Evolutionary conservation across 2,329 filamentous ascomycete genomes (phyloP), one percentile per base, ranked within the genome.

Genomic region (Grosmannia clavigera): DNA sequence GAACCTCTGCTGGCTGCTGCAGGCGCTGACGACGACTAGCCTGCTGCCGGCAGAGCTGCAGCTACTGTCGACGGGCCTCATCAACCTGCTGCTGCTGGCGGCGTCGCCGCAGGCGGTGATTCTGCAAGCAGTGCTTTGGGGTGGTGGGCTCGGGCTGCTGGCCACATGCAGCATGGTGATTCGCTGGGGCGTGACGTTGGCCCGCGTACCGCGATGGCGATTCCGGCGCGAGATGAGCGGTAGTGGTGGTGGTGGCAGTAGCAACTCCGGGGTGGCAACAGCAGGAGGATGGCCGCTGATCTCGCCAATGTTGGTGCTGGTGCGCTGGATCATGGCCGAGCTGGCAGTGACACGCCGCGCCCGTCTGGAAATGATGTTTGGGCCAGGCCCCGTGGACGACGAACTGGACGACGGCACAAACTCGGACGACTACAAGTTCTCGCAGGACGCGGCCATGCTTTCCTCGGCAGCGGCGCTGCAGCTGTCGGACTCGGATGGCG

Each of bases 181-280:
- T 43, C 81, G 80, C 66, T 95, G 90, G 88, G 91, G 89, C 54
- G 87, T 97, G 58, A 81, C 86, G 31, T 75, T 99, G 62, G 92
- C 92, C 57, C 81, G 92, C 61, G 89, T 97, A 22, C 94, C 94
- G 2, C 90, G 85, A 66, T 96, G 92, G 90, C 88, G 92, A 52
- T 92, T 97, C 67, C 81, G 84, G 66, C 82, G 85, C 60, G 74
- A 78, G 67, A 66, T 5, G 68, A 69, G 60, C 71, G 73, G 65
- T 19, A 14, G 40, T 16, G 16, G 40, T 16, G 38, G 38, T 10
- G 38, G 38, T 12, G 38, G 38, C 38, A 12, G 38, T 10, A 12
- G 38, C 40, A 43, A 14, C 40, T 16, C 14, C 12, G 38, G 38
- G 12, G 40, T 14, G 16, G 40, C 70, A 72, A 60, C 66, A 70